Evolutionary conservation across 257 asterid genomes (phyloP), one percentile per base, ranked within the genome.

Genomic region (Solanum piurae): DNA sequence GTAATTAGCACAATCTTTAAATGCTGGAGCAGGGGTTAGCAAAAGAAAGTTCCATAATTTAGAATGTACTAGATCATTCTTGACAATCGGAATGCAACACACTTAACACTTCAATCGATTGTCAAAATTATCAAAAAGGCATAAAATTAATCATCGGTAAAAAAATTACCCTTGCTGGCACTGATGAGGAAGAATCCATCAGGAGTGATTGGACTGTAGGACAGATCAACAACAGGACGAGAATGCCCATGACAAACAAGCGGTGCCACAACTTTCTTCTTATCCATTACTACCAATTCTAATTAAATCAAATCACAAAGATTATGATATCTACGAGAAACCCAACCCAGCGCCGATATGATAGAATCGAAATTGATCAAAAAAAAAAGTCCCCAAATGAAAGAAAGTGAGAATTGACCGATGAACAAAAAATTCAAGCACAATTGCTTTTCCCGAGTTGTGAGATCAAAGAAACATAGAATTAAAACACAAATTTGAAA

Each of bases 241-340:
- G 99, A 97, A 94, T 97, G 99, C 74, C 99, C 99, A 89, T 97
- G 99, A 89, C 99, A 97, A 88, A 97, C 98, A 90, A 97, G 93
- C 20, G 99, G 99, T 89, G 98, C 94, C 10, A 92, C 93, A 86
- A 88, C 93, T 89, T 97, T 97, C 94, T 95, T 97, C 96, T 96
- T 97, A 88, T 97, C 99, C 99, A 97, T 97, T 83, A 38, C 31
- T 33, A 25, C 62, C 86, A 58, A 58, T 72, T 36, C 85, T 89
- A 88, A 37, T 23, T 29, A 34, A 40, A 83, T 42, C 87, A 86
- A 88, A 66, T 83, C 73, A 71, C 86, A 37, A 89, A 27, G 72
- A 83, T 86, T 87, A 86, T 33, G 49, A 85, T 89, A 83, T 68
- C 86, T 66, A 52, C 73, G 46, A 72, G 66, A 83, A 83, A 44